phyloP scores from a whole-genome alignment of 148 eudicot species.

The Selenicereus undatus region DNA sequence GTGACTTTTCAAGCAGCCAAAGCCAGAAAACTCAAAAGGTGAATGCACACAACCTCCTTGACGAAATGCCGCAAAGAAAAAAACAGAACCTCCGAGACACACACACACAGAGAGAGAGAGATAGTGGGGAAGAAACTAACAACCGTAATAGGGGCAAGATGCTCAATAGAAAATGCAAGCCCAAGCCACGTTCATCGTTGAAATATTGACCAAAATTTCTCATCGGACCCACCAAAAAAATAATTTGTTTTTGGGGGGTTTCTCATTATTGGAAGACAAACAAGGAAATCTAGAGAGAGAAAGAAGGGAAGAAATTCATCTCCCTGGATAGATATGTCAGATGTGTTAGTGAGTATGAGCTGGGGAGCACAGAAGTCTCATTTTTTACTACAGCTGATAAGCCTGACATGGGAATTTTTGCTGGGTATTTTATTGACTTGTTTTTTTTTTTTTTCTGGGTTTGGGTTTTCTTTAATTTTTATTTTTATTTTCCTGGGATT shows the following conservation, averaged over 20 bases:
- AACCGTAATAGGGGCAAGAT: conserved; percentile 18
- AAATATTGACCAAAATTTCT: not conserved
- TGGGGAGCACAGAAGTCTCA: conserved; percentile 25
- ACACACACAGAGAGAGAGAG: too few species aligned
- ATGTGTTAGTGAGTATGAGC: conserved; percentile 14
- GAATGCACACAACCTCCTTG: conserved; percentile 15
- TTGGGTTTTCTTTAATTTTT: too few species aligned
- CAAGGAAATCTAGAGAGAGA: not conserved
- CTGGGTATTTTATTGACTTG: not conserved
- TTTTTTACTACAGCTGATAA: conserved; percentile 25
- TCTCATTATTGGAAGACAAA: not conserved
- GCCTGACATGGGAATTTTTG: conserved; percentile 21
- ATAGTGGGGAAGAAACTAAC: conserved; percentile 25
- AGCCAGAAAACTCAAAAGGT: conserved; percentile 9
- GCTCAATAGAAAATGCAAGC: conserved; percentile 24
- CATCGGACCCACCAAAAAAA: not conserved
- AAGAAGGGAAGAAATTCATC: not conserved
- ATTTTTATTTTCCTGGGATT: not conserved
- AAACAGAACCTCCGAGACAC: not conserved
- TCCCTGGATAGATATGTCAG: conserved; percentile 9
- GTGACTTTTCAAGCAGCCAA: conserved; percentile 13
- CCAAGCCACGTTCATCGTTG: conserved; percentile 33
- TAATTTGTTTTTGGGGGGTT: not conserved
- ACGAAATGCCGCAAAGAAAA: conserved; percentile 2
- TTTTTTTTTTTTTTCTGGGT: not conserved